phyloP scores from a whole-genome alignment of 1,284 basidiomycete species.

The Amylostereum chailletii region DNA sequence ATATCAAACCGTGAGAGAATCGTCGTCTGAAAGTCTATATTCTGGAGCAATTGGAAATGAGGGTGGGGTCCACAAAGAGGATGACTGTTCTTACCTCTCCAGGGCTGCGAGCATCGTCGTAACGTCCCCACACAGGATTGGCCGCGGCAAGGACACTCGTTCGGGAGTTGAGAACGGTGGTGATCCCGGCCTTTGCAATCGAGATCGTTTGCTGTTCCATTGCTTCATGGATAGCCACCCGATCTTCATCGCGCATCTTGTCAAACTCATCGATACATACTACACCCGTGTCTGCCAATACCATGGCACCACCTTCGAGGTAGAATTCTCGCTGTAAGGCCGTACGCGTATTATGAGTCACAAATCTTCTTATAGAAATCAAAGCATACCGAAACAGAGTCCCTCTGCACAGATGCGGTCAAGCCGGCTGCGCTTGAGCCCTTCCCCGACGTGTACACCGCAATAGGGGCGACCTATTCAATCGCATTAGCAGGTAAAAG shows the following conservation, averaged over 20 bases:
- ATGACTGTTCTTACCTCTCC: conserved; percentile 61
- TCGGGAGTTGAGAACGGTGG: conserved; percentile 93
- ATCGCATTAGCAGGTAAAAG: neutral
- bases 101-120: conserved; percentile 95
- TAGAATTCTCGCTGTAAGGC: conserved; percentile 85
- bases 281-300: conserved; percentile 95
- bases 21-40: conserved; percentile 98
- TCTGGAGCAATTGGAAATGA: conserved; percentile 34
- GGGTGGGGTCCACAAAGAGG: neutral
- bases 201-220: conserved; percentile 99
- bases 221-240: conserved; percentile 98
- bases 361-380: neutral
- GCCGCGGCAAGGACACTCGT: conserved; percentile 97
- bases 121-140: conserved; percentile 97
- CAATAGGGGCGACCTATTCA: conserved; percentile 83
- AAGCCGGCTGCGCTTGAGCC: conserved; percentile 97
- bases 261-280: conserved; percentile 99
- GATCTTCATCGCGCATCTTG: conserved; percentile 99
- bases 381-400: conserved; percentile 71
- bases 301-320: conserved; percentile 99
- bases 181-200: conserved; percentile 98
- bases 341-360: neutral
- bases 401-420: conserved; percentile 95
- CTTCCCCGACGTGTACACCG: conserved; percentile 97
- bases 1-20: conserved; percentile 99